Evolutionary conservation across 306 rosid genomes (phyloP), one percentile per base, ranked within the genome.

Genomic region (Amphicarpaea edgeworthii): DNA sequence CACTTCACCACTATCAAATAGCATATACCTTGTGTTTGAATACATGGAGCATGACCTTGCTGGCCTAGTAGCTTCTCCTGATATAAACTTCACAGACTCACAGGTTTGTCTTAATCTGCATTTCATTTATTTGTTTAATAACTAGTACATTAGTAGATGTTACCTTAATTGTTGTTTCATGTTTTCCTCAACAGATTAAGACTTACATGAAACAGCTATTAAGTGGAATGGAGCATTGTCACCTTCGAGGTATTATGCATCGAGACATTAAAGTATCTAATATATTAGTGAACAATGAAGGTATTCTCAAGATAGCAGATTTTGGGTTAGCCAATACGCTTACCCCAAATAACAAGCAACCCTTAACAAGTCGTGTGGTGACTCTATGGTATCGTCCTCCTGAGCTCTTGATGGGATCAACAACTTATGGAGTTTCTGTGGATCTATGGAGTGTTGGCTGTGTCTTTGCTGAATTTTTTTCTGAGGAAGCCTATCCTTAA

Each of bases 1-100:
- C 51, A 89, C 97, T 38, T 96, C 99, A 43, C 86, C 73, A 46
- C 55, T 86, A 42, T 96, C 99, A 49, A 91, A 58, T 47, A 90
- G 94, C 86, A 84, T 96, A 61, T 96, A 93, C 86, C 94, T 96
- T 67, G 99, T 96, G 5, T 96, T 96, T 62, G 99, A 96, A 53
- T 96, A 96, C 91, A 96, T 96, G 99, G 99, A 96, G 66, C 99
- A 96, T 53, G 99, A 96, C 75, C 98, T 96, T 67, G 93, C 99
- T 10, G 99, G 98, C 75, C 85, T 96, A 50, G 84, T 89, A 47
- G 87, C 98, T 70, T 79, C 83, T 73, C 88, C 96, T 1, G 91
- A 90, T 50, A 69, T 92, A 82, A 86, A 85, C 68, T 96, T 96
- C 85, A 86, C 72, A 16, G 97, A 90, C 0, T 54, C 89, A 43